Conservation (phyloP, 495 filamentous ascomycete species). For the Glonium stellatum region DNA sequence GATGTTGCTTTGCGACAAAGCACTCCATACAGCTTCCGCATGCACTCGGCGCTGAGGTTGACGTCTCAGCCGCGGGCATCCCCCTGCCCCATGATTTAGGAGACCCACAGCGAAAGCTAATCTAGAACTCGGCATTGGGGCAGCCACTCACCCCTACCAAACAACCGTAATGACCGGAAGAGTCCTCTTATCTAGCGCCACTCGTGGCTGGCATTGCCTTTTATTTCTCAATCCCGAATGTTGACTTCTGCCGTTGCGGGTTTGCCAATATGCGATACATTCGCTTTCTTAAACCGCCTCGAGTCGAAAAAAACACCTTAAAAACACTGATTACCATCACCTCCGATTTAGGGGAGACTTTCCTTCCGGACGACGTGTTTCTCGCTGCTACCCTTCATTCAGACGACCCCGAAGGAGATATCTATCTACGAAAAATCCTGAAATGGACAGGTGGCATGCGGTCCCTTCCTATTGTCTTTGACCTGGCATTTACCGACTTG, state of each 20-base stretch:
- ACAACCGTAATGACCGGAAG: too few relatives aligned
- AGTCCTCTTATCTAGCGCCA: too few relatives aligned
- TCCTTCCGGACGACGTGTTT: constrained; percentile 58
- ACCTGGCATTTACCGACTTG: constrained; percentile 15
- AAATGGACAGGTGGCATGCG: constrained; percentile 52
- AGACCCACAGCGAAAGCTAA: not conserved
- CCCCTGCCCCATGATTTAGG: too few relatives aligned
- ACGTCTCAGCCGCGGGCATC: not conserved
- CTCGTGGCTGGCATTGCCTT: too few relatives aligned
- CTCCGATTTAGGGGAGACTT: constrained; percentile 83
- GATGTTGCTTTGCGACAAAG: not conserved
- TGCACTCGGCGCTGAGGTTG: not conserved
- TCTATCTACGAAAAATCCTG: constrained; percentile 42
- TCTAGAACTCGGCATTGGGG: not conserved
- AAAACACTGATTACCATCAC: constrained; percentile 68
- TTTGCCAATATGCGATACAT: constrained; percentile 30
- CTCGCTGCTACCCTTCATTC: constrained; percentile 46
- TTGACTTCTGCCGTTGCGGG: too few relatives aligned
- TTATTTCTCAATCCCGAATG: too few relatives aligned
- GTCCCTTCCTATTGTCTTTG: constrained; percentile 40
- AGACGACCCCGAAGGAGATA: constrained; percentile 31
- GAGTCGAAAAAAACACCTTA: constrained; percentile 17
- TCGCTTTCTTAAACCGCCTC: constrained; percentile 34
- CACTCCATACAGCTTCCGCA: too few relatives aligned
- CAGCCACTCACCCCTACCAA: too few relatives aligned